Percentiles rank a stretch among this genome's conserved stretches.
phyloP scores from a whole-genome alignment of 2,329 filamentous ascomycete genomes.

The Trichoderma afroharzianum region DNA sequence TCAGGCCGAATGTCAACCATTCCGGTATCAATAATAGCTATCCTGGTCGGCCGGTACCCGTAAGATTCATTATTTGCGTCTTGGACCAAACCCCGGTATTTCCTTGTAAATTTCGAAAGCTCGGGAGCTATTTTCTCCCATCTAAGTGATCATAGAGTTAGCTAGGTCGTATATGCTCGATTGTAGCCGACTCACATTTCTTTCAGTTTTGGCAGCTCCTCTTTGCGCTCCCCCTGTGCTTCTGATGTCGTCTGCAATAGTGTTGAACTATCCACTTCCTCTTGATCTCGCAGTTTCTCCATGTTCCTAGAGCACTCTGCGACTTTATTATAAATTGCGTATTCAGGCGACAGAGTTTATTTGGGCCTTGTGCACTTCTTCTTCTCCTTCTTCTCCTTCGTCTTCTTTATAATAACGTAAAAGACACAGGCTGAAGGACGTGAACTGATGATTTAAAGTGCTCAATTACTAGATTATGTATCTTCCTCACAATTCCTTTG shows the following conservation, averaged over 20 bases:
- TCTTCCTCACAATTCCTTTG: too few species aligned
- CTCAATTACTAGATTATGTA: too few species aligned
- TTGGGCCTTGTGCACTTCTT: neutral
- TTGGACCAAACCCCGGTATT: neutral
- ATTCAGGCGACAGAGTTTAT: neutral
- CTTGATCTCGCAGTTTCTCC: neutral
- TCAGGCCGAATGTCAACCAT: neutral
- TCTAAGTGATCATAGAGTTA: neutral
- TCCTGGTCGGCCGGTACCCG: neutral
- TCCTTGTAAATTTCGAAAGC: neutral
- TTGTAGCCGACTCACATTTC: neutral
- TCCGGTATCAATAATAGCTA: slow-evolving; percentile 2
- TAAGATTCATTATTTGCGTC: too few species aligned
- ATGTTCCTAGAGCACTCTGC: neutral
- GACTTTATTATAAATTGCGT: neutral
- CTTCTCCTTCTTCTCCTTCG: neutral
- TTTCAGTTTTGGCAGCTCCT: neutral
- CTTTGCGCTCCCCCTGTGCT: neutral
- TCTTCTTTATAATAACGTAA: too few species aligned
- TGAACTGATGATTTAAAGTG: too few species aligned
- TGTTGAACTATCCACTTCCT: neutral
- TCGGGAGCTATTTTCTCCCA: neutral
- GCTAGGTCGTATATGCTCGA: neutral
- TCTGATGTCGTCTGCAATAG: neutral
- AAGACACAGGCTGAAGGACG: too few species aligned